phyloP scores from a whole-genome alignment of 257 asterid species.

The Mitragyna speciosa region DNA sequence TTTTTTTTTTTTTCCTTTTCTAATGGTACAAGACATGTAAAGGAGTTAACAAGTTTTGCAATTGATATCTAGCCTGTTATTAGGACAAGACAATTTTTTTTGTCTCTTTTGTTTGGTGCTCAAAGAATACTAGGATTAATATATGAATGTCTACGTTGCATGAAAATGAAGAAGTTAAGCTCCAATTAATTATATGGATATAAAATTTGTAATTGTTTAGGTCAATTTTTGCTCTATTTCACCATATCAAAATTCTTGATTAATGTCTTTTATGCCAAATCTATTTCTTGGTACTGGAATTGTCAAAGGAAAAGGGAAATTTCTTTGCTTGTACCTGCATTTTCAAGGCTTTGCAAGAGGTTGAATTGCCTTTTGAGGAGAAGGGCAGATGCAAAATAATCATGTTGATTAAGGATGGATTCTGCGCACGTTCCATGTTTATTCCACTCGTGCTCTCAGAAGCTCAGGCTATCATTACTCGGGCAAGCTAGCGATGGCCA shows the following conservation, averaged over 20 bases:
- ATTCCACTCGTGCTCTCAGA: slow-evolving; percentile 53
- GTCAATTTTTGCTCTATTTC: not conserved
- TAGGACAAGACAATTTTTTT: not conserved
- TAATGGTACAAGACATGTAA: too few species aligned
- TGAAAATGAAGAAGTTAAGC: not conserved
- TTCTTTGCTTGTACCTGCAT: slow-evolving; percentile 20
- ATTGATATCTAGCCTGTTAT: too few species aligned
- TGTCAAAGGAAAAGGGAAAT: not conserved
- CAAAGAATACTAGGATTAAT: too few species aligned
- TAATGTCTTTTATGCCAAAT: not conserved
- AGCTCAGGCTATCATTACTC: slow-evolving; percentile 24
- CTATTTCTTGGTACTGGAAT: not conserved
- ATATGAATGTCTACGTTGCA: too few species aligned
- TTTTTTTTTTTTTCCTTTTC: too few species aligned
- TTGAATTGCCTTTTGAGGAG: slow-evolving; percentile 29
- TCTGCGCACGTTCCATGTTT: slow-evolving; percentile 53
- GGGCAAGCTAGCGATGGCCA: slow-evolving; percentile 56
- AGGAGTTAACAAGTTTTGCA: not conserved
- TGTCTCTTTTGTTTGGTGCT: not conserved
- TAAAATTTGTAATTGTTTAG: too few species aligned
- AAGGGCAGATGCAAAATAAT: slow-evolving; percentile 37
- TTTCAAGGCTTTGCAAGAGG: slow-evolving; percentile 28
- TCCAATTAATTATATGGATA: not conserved
- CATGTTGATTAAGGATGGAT: slow-evolving; percentile 30
- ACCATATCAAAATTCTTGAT: too few species aligned